Percentiles rank a stretch among this genome's conserved stretches.
phyloP scores from a whole-genome alignment of 192 early-diverging fungal species.

The Physocladia obscura region DNA sequence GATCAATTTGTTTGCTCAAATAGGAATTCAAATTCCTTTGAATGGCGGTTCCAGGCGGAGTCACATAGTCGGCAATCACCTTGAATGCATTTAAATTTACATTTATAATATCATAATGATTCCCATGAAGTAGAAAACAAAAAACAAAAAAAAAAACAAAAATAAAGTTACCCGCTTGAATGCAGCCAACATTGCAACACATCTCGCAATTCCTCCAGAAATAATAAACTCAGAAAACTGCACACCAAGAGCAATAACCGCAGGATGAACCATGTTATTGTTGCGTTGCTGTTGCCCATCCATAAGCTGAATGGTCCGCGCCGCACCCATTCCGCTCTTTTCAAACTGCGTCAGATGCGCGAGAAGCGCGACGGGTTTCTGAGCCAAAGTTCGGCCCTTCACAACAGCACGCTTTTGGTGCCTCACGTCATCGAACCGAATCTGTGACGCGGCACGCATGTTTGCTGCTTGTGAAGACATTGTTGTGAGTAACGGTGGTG shows the following conservation, averaged over 20 bases:
- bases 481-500: conserved; percentile 5
- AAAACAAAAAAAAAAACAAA: background rate
- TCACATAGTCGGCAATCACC: conserved; percentile 88
- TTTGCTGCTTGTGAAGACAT: conserved; percentile 8
- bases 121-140: too few species aligned
- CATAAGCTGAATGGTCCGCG: conserved; percentile 2
- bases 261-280: conserved; percentile 78
- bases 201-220: conserved; percentile 86
- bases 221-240: conserved; percentile 86
- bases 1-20: conserved; percentile 87
- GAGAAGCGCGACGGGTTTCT: conserved; percentile 65
- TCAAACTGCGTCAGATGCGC: conserved; percentile 73
- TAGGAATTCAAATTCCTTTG: conserved; percentile 77
- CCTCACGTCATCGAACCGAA: conserved; percentile 30
- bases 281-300: conserved; percentile 31
- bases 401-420: conserved; percentile 21
- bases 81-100: conserved; percentile 31
- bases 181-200: conserved; percentile 81
- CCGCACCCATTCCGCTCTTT: conserved; percentile 29
- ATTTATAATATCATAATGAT: background rate
- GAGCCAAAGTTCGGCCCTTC: conserved; percentile 30
- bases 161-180: conserved; percentile 68
- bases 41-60: conserved; percentile 78
- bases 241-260: conserved; percentile 79
- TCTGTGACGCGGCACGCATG: conserved; percentile 19